Percentiles rank a stretch among this genome's conserved stretches.
These are phyloP conservation scores for Sphaerulina musiva DNA, from an alignment of 2,329 filamentous ascomycete genomes.

Conservation along the genomic window DNA sequence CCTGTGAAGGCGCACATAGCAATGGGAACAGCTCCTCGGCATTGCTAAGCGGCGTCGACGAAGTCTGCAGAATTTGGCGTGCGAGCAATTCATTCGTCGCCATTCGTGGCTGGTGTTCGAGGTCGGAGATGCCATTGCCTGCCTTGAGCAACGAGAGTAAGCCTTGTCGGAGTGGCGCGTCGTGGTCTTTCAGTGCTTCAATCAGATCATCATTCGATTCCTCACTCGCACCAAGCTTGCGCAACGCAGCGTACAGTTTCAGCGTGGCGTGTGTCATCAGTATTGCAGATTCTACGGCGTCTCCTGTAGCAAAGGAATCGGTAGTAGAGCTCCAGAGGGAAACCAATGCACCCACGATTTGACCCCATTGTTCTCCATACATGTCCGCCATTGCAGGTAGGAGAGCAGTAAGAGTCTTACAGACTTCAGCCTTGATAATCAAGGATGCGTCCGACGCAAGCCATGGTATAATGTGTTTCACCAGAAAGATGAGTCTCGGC, in stretches of 20 bases:
- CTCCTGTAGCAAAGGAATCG: neutral
- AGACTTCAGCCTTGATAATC: slow-evolving; percentile 53
- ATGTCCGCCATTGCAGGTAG: slow-evolving; percentile 71
- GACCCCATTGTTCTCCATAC: slow-evolving; percentile 82
- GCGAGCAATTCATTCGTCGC: slow-evolving; percentile 71
- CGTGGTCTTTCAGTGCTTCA: slow-evolving; percentile 61
- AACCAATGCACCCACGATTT: slow-evolving; percentile 35
- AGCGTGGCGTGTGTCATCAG: slow-evolving; percentile 61
- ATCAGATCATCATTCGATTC: slow-evolving; percentile 80
- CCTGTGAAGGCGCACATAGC: slow-evolving; percentile 65
- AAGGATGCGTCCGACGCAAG: slow-evolving; percentile 48
- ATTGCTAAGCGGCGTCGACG: slow-evolving; percentile 47
- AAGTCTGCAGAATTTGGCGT: slow-evolving; percentile 59
- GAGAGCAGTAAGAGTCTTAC: slow-evolving; percentile 48
- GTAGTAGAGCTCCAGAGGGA: slow-evolving; percentile 31
- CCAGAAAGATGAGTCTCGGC: slow-evolving; percentile 72
- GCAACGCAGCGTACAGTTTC: slow-evolving; percentile 60
- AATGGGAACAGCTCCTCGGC: slow-evolving; percentile 66
- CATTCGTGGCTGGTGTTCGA: slow-evolving; percentile 59
- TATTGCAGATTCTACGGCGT: slow-evolving; percentile 22
- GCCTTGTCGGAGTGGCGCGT: slow-evolving; percentile 50
- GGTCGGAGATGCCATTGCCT: slow-evolving; percentile 42
- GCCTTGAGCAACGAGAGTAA: slow-evolving; percentile 58
- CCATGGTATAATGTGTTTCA: slow-evolving; percentile 71
- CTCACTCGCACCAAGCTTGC: slow-evolving; percentile 47